Evolutionary conservation across 371 early-diverging fungal genomes (phyloP).

Genomic region (Synchytrium microbalum): DNA sequence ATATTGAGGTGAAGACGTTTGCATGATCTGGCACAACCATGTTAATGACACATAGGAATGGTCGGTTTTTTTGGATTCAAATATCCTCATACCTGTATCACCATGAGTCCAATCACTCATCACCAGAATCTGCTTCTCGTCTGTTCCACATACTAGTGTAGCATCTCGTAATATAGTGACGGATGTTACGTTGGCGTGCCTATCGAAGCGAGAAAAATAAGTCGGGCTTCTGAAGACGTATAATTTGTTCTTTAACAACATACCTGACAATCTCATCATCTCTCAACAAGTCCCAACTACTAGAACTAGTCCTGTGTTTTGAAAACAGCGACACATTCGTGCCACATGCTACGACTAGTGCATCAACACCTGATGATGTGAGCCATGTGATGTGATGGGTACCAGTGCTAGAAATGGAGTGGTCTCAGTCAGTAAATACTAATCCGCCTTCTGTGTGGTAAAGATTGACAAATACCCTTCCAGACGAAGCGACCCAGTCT

Average conservation of each 20-base stretch:
- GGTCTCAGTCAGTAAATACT: too few species aligned
- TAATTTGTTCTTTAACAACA: background rate
- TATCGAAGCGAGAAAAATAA: background rate
- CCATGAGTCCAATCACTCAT: background rate
- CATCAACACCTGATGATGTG: background rate
- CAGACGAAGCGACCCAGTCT: background rate
- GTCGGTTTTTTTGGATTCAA: too few species aligned
- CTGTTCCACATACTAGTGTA: background rate
- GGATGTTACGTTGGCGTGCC: background rate
- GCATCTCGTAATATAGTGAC: background rate
- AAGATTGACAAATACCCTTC: too few species aligned
- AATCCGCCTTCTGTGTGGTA: too few species aligned
- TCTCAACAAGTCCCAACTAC: background rate
- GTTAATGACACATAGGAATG: too few species aligned
- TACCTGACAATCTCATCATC: background rate
- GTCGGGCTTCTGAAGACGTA: background rate
- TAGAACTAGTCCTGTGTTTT: background rate
- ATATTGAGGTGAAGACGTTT: background rate
- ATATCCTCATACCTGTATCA: background rate
- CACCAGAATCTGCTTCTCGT: background rate
- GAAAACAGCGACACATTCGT: background rate
- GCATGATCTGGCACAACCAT: too few species aligned
- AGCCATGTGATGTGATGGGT: background rate
- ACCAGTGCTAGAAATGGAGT: background rate
- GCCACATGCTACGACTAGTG: background rate